Conservation (phyloP, 106 monocot genomes). For the Iris macrosiphon region DNA sequence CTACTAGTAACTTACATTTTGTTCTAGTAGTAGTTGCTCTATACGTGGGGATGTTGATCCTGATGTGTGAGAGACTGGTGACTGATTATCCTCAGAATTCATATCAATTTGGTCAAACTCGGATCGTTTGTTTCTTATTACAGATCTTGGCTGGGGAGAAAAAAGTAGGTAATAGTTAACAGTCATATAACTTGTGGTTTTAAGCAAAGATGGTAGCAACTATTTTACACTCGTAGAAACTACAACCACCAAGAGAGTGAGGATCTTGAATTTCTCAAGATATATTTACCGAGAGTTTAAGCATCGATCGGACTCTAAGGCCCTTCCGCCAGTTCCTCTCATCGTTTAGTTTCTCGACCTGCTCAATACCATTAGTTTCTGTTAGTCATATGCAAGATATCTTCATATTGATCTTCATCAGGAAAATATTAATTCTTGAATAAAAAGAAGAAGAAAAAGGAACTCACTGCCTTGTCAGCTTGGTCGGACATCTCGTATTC, state of each 20-base stretch:
- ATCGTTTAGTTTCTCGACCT: slow-evolving; percentile 83
- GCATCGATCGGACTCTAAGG: slow-evolving; percentile 53
- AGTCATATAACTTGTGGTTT: slow-evolving; percentile 52
- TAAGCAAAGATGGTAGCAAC: neutral
- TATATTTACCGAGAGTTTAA: slow-evolving; percentile 57
- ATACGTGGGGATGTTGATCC: slow-evolving; percentile 12
- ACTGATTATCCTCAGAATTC: slow-evolving; percentile 59
- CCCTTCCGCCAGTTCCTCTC: slow-evolving; percentile 84
- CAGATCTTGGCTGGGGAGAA: slow-evolving; percentile 58
- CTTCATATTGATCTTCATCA: no score
- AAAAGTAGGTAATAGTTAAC: slow-evolving; percentile 21
- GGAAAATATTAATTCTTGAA: no score
- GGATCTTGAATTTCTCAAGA: slow-evolving; percentile 27
- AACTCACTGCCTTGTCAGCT: slow-evolving; percentile 77
- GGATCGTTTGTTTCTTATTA: slow-evolving; percentile 39
- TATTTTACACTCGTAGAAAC: slow-evolving; percentile 6
- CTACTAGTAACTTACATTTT: slow-evolving; percentile 12
- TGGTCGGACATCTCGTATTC: slow-evolving; percentile 62
- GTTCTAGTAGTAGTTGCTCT: slow-evolving; percentile 23
- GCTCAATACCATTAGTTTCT: neutral
- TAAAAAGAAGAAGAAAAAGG: no score
- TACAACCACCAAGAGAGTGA: slow-evolving; percentile 55
- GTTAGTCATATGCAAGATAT: neutral
- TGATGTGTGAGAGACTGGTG: slow-evolving; percentile 24
- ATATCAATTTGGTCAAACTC: slow-evolving; percentile 57